These are phyloP conservation scores for Aspergillus sp. DNA, from an alignment of 2,329 filamentous ascomycete genomes.

Conservation along the genomic window DNA sequence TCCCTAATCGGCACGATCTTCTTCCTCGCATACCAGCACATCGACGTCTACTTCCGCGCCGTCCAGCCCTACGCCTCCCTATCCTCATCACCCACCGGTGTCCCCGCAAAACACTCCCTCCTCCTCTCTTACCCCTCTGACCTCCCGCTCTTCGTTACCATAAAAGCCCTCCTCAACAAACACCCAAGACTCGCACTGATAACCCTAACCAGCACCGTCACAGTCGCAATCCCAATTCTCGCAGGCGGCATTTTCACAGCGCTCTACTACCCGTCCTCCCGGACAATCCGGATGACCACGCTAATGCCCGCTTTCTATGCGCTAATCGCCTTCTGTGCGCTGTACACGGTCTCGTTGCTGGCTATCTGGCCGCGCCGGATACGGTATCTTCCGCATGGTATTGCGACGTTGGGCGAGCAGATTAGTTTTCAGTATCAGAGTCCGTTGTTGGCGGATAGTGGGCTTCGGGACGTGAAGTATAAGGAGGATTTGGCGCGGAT, in stretches of 20 bases:
- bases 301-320: constrained; percentile 67
- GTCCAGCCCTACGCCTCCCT: constrained; percentile 54
- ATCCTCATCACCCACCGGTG: constrained; percentile 45
- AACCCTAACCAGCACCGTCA: constrained; percentile 48
- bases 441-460: constrained; percentile 63
- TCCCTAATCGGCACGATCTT: constrained; percentile 52
- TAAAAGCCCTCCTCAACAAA: constrained; percentile 47
- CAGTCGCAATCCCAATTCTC: constrained; percentile 50
- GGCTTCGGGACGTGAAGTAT: constrained; percentile 63
- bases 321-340: constrained; percentile 61
- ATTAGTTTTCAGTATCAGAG: constrained; percentile 70
- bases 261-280: constrained; percentile 46
- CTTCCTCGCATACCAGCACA: constrained; percentile 53
- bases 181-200: constrained; percentile 54
- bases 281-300: constrained; percentile 57
- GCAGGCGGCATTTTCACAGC: constrained; percentile 58
- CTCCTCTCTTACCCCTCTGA: constrained; percentile 52
- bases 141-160: constrained; percentile 47
- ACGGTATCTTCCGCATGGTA: constrained; percentile 64
- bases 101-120: constrained; percentile 49
- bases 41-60: constrained; percentile 55
- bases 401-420: constrained; percentile 66
- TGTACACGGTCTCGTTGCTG: constrained; percentile 62
- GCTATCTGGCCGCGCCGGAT: constrained; percentile 56
- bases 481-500: constrained; percentile 64